phyloP scores from a whole-genome alignment of 805 yeast species.

The Spathaspora boniae region DNA sequence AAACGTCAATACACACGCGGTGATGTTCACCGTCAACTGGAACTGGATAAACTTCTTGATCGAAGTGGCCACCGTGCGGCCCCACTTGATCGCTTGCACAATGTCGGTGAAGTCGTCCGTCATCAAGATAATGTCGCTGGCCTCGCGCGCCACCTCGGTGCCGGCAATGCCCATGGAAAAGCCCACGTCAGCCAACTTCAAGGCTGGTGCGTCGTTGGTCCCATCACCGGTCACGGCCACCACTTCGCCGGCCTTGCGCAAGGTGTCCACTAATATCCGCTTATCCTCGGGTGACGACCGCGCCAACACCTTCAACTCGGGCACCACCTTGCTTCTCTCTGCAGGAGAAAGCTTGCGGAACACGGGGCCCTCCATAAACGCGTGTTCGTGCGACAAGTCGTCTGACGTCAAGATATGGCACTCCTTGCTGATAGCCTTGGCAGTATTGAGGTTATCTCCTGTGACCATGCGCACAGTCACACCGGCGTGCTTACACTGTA shows the following conservation, averaged over 20 bases:
- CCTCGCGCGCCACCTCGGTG: conserved; percentile 98
- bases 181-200: conserved; percentile 95
- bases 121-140: conserved; percentile 88
- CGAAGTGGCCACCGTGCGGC: conserved; percentile 91
- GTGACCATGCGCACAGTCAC: conserved; percentile 97
- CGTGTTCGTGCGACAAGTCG: conserved; percentile 47
- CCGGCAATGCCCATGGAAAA: conserved; percentile 99
- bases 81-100: conserved; percentile 98
- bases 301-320: conserved; percentile 79
- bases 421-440: conserved; percentile 81
- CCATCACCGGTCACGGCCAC: conserved; percentile 99
- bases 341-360: conserved; percentile 64
- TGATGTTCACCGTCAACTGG: conserved; percentile 92
- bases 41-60: conserved; percentile 95
- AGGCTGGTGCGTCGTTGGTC: conserved; percentile 97
- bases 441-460: conserved; percentile 91
- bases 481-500: conserved; percentile 84
- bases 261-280: conserved; percentile 75
- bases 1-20: conserved; percentile 94
- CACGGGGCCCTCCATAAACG: conserved; percentile 90
- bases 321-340: conserved; percentile 61
- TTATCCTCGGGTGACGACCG: conserved; percentile 97
- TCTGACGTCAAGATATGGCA: conserved; percentile 72
- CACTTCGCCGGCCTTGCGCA: conserved; percentile 79
- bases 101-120: conserved; percentile 93